Evolutionary conservation across 2,329 filamentous ascomycete species (phyloP).

Genomic region (Dactylellina drechsleri): DNA sequence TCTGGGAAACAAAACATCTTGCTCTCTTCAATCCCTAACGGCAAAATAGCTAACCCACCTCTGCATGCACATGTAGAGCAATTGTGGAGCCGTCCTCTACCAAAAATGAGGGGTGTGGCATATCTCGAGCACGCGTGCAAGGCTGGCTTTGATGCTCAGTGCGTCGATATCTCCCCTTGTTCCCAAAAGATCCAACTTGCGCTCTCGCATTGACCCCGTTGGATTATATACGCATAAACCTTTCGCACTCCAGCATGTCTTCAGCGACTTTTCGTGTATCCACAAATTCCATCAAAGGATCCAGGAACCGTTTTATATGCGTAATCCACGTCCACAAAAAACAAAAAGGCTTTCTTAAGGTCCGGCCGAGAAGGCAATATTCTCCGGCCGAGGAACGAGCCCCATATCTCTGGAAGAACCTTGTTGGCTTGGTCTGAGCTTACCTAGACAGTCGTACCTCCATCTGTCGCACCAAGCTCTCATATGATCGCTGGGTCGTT

Average conservation of each 20-base stretch:
- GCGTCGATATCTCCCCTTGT: conserved; percentile 15
- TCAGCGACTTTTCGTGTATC: conserved; percentile 3
- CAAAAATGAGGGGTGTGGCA: conserved; percentile 47
- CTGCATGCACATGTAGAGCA: conserved; percentile 48
- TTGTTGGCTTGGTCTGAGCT: neutral
- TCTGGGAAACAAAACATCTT: conserved; percentile 21
- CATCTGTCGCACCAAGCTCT: conserved; percentile 16
- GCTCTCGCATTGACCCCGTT: neutral
- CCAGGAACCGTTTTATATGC: conserved; percentile 35
- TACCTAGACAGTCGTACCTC: neutral
- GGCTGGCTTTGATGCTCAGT: conserved; percentile 23
- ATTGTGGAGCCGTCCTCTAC: conserved; percentile 46
- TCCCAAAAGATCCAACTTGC: conserved; percentile 19
- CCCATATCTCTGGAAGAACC: conserved; percentile 20
- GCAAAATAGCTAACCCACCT: conserved; percentile 53
- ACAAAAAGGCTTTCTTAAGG: neutral
- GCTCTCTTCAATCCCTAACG: conserved; percentile 19
- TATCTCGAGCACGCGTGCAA: conserved; percentile 48
- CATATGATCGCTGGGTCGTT: neutral
- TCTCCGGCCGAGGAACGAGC: conserved; percentile 46
- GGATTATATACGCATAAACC: neutral
- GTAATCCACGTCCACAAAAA: neutral
- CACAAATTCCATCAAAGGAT: conserved; percentile 20
- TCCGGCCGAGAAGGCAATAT: conserved; percentile 38
- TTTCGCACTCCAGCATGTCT: neutral